A percentile compares a stretch with the other conserved stretches of the same genome.
Conservation (phyloP, 169 alveolate species). For the Cryptosporidium andersoni region DNA sequence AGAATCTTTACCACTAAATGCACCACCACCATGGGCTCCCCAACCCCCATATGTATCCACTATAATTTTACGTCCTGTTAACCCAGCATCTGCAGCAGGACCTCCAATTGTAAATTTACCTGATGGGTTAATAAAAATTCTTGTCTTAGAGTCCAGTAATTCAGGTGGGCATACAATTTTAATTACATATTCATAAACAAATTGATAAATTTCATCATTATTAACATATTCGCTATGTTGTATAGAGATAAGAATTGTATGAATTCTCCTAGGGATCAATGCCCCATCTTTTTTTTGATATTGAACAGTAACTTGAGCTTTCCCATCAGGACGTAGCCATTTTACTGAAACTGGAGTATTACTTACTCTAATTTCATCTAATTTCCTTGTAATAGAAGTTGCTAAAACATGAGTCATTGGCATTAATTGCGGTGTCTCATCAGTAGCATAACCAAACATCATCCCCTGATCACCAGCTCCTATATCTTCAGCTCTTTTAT, state of each 20-base stretch:
- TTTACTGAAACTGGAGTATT: conserved; percentile 79
- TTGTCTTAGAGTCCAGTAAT: conserved; percentile 92
- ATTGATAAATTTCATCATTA: conserved; percentile 83
- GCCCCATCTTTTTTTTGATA: conserved; percentile 81
- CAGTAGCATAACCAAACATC: conserved; percentile 99
- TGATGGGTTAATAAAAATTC: conserved; percentile 95
- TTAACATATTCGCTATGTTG: conserved; percentile 86
- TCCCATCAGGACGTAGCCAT: conserved; percentile 99
- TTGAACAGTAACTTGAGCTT: conserved; percentile 94
- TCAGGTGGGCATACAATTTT: conserved; percentile 91
- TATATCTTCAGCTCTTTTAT: conserved; percentile 90
- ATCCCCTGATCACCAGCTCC: conserved; percentile 99
- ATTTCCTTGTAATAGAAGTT: conserved; percentile 89
- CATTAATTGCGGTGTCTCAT: conserved; percentile 96
- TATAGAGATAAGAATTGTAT: conserved; percentile 91
- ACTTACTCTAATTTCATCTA: conserved; percentile 91
- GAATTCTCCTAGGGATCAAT: conserved; percentile 90
- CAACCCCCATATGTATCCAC: conserved; percentile 99
- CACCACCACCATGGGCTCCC: conserved; percentile 99
- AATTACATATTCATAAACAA: conserved; percentile 91
- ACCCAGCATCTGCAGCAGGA: conserved; percentile 99
- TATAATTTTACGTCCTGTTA: conserved; percentile 98
- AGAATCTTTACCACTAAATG: conserved; percentile 99
- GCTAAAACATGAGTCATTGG: conserved; percentile 97
- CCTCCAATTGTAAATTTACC: conserved; percentile 98